A percentile compares a stretch with the other conserved stretches of the same genome.
phyloP scores from a whole-genome alignment of 228 moss, liverwort and hornwort species.

The Sphagnum magellanicum region DNA sequence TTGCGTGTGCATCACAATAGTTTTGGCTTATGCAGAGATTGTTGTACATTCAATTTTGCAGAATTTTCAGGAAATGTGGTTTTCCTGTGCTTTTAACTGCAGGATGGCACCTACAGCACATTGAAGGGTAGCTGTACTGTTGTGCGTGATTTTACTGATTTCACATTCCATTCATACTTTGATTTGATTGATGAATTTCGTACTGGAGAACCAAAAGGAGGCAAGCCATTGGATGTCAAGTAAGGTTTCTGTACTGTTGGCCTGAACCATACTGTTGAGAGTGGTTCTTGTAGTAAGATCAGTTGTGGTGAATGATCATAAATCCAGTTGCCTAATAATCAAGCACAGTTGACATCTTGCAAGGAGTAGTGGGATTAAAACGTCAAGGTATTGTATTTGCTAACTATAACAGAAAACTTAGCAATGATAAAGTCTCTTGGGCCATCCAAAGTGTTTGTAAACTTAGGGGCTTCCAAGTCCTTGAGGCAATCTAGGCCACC shows the following conservation, averaged over 20 bases:
- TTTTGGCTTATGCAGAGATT: neutral
- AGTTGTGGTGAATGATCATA: neutral
- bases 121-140: constrained; percentile 59
- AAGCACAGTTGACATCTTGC: neutral
- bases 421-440: too few relatives aligned
- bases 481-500: neutral
- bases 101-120: constrained; percentile 78
- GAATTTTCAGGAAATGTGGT: neutral
- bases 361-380: neutral
- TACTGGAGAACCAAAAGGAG: constrained; percentile 48
- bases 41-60: neutral
- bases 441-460: neutral
- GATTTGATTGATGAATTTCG: constrained; percentile 63
- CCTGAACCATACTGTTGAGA: neutral
- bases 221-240: constrained; percentile 70
- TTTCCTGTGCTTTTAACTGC: constrained; percentile 5
- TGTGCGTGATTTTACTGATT: constrained; percentile 89
- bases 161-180: constrained; percentile 57
- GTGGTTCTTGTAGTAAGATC: neutral
- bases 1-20: neutral
- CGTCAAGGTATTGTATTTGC: too few relatives aligned
- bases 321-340: neutral
- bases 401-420: too few relatives aligned
- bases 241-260: constrained; percentile 9
- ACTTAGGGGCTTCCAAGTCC: neutral